Evolutionary conservation across 192 early-diverging fungal genomes (phyloP), one percentile per base, ranked within the genome.

Genomic region (Endogone sp.): DNA sequence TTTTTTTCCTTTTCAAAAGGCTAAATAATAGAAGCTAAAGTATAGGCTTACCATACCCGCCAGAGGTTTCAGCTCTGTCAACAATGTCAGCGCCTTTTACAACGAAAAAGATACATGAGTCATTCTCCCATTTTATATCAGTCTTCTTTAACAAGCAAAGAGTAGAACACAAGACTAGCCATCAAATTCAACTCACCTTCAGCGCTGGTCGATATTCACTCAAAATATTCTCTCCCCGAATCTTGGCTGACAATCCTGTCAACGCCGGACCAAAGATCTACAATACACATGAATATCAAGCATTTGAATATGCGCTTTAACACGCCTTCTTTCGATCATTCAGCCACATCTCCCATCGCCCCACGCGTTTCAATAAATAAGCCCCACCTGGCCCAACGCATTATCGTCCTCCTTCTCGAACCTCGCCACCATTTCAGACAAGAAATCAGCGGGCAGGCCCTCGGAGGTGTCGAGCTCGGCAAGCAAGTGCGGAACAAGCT

Each of bases 371-470:
- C 3, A 32, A 10, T 23, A n/a, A 25, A 56, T 62, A n/a, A 29
- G 3, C 25, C 67, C 66, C 63, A 90, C 88, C 61, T 82, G 65
- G 24, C 82, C 88, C 29, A 92, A 60, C 2, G 82, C 88, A 70
- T 49, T 16, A 49, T 49, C n/a, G n/a, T n/a, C 59, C 22, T 94
- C 91, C 29, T 88, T 76, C 37, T 84, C 69, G 69, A 91, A 91
- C 44, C 90, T 62, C 3, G 56, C 22, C 0, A 84, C 67, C 61
- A 94, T 78, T 64, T 88, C 86, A 8, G 73, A 71, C 29, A 92
- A 65, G 71, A 93, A 94, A 11, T 86, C 84, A 11, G 54, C 65
- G 0, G 93, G 92, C 21, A 92, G 67, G 3, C 86, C 82, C 60
- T 90, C 84, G 0, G 82, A 23, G 4, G 88, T 75, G 77, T 90